Evolutionary conservation across 352 stramenopile genomes (phyloP), one percentile per base, ranked within the genome.

Genomic region (Phytophthora fragariaefolia): DNA sequence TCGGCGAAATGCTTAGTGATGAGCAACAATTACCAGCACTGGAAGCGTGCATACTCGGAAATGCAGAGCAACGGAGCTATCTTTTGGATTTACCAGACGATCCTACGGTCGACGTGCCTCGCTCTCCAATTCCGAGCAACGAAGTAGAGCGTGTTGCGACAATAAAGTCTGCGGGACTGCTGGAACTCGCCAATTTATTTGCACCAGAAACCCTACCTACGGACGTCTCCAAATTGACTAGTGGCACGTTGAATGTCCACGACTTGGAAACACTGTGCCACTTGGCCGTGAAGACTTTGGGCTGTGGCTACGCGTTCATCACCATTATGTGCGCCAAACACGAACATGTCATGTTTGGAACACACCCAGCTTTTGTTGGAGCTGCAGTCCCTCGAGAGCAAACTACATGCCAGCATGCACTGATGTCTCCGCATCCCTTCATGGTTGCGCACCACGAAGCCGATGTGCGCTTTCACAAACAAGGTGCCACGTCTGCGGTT

Each of bases 241-340:
- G 18, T 13, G 18, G n/a, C n/a, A 24, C 24, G 18, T 13, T 3
- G 3, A 52, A 47, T 40, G 66, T 20, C 54, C 47, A 17, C 51
- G 80, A 89, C 60, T 69, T 89, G 24, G 71, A 76, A 17, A 63
- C 85, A 34, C 61, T 89, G 22, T 85, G 77, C 34, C 47, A 65
- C 7, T 68, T 89, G 12, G 69, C 67, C 2, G 71, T 77, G 6
- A 63, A 66, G 4, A 76, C 82, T 40, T 61, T 89, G n/a, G 50
- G 65, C 27, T 83, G 75, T 54, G 75, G 74, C 4, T 68, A 72
- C 23, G 71, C 63, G 1, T 58, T 86, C 38, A 71, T 86, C 24
- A 82, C 78, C 15, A 58, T 89, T 51, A 72, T 50, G 43, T 50
- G 43, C 6, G 20, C 43, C 4, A 28, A 50, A 22, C 43, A 50